Percentiles rank a stretch among this genome's conserved stretches.
phyloP scores from a whole-genome alignment of 371 early-diverging fungal species.

The Homolaphlyctis polyrhiza region DNA sequence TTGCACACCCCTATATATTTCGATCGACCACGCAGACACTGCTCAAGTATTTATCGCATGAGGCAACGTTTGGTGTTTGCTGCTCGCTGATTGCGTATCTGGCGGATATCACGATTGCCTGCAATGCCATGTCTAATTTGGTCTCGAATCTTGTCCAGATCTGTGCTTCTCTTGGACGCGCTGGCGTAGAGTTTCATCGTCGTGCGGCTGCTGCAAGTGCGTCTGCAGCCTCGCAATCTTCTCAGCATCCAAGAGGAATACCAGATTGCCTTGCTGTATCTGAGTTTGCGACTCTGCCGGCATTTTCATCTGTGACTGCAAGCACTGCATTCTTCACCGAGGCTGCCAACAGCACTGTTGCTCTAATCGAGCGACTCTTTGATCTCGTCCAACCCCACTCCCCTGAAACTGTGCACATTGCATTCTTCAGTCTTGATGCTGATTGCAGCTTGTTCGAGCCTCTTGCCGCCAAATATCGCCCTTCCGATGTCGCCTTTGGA shows the following conservation, averaged over 20 bases:
- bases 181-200: background rate
- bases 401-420: background rate
- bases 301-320: background rate
- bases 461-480: background rate
- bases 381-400: background rate
- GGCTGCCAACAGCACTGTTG: background rate
- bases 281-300: background rate
- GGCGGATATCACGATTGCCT: background rate
- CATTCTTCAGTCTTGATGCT: background rate
- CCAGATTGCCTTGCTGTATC: background rate
- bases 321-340: background rate
- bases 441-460: background rate
- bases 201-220: background rate
- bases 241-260: background rate
- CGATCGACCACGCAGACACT: background rate
- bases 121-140: background rate
- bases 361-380: background rate
- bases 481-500: background rate
- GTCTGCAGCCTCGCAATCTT: background rate
- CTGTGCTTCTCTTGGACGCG: background rate
- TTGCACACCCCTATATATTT: background rate
- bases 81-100: background rate
- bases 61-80: background rate
- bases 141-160: background rate
- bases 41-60: background rate